Evolutionary conservation across 176 grass and related monocot genomes (phyloP).

Genomic region (Microstegium vimineum): DNA sequence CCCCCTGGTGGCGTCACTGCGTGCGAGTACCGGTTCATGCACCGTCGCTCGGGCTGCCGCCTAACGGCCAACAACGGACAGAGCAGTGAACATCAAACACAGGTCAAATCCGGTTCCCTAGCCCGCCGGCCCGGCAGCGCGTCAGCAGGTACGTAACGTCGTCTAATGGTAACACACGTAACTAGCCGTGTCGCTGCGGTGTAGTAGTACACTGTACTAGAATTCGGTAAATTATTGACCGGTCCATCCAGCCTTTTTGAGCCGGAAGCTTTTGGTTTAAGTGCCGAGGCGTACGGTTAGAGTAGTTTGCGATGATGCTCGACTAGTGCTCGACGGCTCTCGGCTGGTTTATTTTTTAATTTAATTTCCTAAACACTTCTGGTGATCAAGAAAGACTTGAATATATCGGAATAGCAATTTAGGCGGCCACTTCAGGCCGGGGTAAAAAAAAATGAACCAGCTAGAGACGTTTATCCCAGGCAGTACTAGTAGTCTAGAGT

Average conservation of each 20-base stretch:
- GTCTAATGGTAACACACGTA: no score
- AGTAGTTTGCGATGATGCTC: not conserved
- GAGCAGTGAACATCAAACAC: not conserved
- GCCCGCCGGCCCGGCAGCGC: no score
- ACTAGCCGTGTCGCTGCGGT: no score
- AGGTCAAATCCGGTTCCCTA: not conserved
- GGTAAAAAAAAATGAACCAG: not conserved
- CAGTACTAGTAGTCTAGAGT: not conserved
- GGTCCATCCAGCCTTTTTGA: not conserved
- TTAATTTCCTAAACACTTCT: not conserved
- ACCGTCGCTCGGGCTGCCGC: not conserved
- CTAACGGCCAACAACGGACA: not conserved
- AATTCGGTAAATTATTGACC: not conserved
- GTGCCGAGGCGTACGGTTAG: not conserved
- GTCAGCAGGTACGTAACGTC: not conserved
- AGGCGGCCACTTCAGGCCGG: not conserved
- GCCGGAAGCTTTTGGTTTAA: not conserved
- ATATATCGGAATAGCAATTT: not conserved
- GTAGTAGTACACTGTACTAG: no score
- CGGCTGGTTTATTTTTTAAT: not conserved
- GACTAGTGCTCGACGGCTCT: not conserved
- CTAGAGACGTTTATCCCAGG: not conserved
- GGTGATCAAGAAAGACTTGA: not conserved
- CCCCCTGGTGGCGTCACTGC: no score
- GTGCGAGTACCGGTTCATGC: not conserved